Evolutionary conservation across 345 rosid species (phyloP).

Genomic region (Eucalyptus cloeziana): DNA sequence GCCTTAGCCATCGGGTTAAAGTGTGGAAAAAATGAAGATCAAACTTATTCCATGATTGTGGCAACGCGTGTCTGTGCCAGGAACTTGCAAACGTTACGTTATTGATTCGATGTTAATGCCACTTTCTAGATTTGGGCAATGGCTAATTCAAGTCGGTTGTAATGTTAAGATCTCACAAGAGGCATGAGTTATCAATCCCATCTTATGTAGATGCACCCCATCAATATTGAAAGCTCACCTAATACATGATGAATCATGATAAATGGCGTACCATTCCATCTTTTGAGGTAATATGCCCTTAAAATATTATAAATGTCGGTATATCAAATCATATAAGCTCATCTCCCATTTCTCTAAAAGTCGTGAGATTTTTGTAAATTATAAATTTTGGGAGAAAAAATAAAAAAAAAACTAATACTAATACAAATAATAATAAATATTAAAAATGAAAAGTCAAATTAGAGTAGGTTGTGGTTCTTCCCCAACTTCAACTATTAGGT

Average conservation of each 20-base stretch:
- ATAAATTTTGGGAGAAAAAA: neutral
- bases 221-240: neutral
- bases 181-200: neutral
- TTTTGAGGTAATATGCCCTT: neutral
- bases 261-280: neutral
- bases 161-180: neutral
- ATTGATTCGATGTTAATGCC: neutral
- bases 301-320: too few relatives aligned
- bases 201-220: neutral
- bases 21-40: neutral
- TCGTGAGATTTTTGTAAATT: neutral
- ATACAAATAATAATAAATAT: neutral
- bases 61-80: fast-evolving
- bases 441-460: neutral
- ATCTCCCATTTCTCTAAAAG: neutral
- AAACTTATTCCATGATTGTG: neutral
- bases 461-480: neutral
- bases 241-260: neutral
- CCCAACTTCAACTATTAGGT: neutral
- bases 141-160: neutral
- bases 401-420: neutral
- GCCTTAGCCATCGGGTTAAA: neutral
- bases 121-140: neutral
- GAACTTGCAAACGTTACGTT: neutral
- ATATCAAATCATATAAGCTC: neutral